Conservation (phyloP, 257 asterid species). For the Ajuga chamaepitys region DNA sequence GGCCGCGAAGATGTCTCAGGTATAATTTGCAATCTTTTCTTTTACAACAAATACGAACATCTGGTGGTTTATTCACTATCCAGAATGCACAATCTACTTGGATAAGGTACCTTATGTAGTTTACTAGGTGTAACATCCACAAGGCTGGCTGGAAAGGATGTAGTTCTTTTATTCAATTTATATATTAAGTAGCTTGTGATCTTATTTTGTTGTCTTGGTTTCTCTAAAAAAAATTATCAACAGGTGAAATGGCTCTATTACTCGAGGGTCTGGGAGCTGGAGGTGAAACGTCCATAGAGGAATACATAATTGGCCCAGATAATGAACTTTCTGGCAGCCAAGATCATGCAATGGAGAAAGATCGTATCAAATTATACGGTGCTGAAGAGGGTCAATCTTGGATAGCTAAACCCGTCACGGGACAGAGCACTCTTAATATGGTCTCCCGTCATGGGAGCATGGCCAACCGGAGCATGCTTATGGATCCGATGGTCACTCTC, state of each 20-base stretch:
- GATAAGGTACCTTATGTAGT: too few relatives aligned
- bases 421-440: conserved; percentile 64
- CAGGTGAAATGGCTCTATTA: conserved; percentile 96
- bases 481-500: conserved; percentile 89
- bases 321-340: conserved; percentile 43
- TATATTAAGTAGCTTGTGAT: not conserved
- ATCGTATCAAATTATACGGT: conserved; percentile 69
- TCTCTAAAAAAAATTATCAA: conserved; percentile 10
- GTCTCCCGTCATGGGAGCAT: conserved; percentile 79
- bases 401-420: conserved; percentile 79
- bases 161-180: not conserved
- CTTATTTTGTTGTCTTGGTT: not conserved
- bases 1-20: conserved; percentile 90
- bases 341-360: conserved; percentile 54
- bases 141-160: too few relatives aligned
- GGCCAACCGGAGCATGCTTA: conserved; percentile 42
- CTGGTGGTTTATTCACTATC: too few relatives aligned
- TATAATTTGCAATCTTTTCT: conserved; percentile 4
- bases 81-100: too few relatives aligned
- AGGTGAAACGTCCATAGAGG: conserved; percentile 84
- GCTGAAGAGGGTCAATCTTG: conserved; percentile 95
- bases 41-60: too few relatives aligned
- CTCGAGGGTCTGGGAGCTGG: conserved; percentile 78
- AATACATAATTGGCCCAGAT: conserved; percentile 76
- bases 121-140: not conserved